Evolutionary conservation across 495 filamentous ascomycete species (phyloP).

Genomic region (Amorphotheca resinae): DNA sequence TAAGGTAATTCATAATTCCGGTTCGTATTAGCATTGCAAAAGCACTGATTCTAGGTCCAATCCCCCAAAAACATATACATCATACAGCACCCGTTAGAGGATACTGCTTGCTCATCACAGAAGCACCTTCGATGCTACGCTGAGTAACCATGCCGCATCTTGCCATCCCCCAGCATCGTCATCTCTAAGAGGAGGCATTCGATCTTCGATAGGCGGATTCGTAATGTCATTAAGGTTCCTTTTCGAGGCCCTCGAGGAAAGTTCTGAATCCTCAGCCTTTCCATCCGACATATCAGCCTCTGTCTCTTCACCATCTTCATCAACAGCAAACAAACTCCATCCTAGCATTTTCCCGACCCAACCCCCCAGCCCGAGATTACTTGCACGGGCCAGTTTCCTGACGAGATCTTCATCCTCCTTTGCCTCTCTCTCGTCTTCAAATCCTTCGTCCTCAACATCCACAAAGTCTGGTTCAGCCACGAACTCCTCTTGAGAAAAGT

Average conservation of each 20-base stretch:
- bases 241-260: slow-evolving; percentile 20
- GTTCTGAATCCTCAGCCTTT: slow-evolving; percentile 29
- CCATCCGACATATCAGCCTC: slow-evolving; percentile 24
- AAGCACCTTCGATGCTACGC: slow-evolving; percentile 60
- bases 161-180: slow-evolving; percentile 58
- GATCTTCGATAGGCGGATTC: slow-evolving; percentile 22
- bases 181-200: slow-evolving; percentile 31
- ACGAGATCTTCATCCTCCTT: slow-evolving; percentile 42
- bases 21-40: no score
- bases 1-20: no score
- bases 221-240: slow-evolving; percentile 17
- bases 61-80: no score
- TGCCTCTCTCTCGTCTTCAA: slow-evolving; percentile 25
- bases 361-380: slow-evolving; percentile 55
- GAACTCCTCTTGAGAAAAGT: slow-evolving; percentile 21
- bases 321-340: slow-evolving; percentile 66
- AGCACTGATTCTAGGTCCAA: no score
- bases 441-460: slow-evolving; percentile 32
- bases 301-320: slow-evolving; percentile 44
- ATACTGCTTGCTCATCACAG: no score
- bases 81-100: no score
- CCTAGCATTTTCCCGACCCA: slow-evolving; percentile 66
- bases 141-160: slow-evolving; percentile 76
- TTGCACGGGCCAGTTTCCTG: slow-evolving; percentile 40
- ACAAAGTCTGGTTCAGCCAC: slow-evolving; percentile 49